Percentiles rank a stretch among this genome's conserved stretches.
Evolutionary conservation across 2,329 filamentous ascomycete genomes (phyloP).

Genomic region (Fusarium tricinctum): DNA sequence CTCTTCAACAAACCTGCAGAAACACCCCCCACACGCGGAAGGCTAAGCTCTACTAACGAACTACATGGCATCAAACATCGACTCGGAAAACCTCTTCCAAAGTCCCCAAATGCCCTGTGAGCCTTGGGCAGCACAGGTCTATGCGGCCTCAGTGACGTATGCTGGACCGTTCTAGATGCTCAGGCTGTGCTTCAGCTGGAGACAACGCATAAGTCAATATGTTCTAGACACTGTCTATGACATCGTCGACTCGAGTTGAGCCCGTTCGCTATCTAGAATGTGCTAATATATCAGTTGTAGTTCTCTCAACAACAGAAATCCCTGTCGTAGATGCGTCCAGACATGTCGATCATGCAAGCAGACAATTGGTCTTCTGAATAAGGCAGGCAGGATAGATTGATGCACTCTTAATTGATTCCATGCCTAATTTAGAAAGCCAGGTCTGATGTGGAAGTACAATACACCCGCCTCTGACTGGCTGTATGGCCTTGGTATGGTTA

Average conservation of each 20-base stretch:
- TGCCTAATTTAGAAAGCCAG: conserved; percentile 17
- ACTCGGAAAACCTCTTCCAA: conserved; percentile 18
- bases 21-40: conserved; percentile 13
- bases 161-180: conserved; percentile 48
- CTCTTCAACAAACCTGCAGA: conserved; percentile 23
- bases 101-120: conserved; percentile 10
- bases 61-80: conserved; percentile 15
- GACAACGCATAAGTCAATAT: conserved; percentile 37
- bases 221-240: conserved; percentile 27
- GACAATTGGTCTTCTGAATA: conserved; percentile 16
- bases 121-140: conserved; percentile 21
- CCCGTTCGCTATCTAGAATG: not conserved
- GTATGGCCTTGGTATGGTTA: conserved; percentile 4
- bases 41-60: conserved; percentile 3
- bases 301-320: conserved; percentile 13
- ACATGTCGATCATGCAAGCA: conserved; percentile 36
- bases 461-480: conserved; percentile 30
- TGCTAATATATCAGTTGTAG: conserved; percentile 16
- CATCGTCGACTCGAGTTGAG: conserved; percentile 30
- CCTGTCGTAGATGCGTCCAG: conserved; percentile 33
- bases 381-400: conserved; percentile 2
- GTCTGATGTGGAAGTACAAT: conserved; percentile 16
- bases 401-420: conserved; percentile 28
- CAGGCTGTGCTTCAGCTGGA: conserved; percentile 31
- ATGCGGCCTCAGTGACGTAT: conserved; percentile 46